Conservation (phyloP, 78 protist genomes). For the Dictyostelium intermedium region DNA sequence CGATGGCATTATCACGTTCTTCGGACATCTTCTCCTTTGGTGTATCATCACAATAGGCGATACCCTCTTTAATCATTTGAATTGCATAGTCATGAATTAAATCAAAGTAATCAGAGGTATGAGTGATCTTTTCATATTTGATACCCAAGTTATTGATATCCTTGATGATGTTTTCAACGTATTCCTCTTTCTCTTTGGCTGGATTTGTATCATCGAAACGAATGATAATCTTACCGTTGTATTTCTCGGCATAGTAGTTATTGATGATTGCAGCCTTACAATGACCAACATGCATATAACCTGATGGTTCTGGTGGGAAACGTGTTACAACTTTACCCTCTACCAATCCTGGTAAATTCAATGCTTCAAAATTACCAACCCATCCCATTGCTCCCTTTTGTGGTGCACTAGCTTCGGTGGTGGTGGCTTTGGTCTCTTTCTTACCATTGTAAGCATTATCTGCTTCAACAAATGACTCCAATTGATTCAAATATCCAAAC, state of each 20-base stretch:
- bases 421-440: neutral
- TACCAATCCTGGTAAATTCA: slow-evolving; percentile 70
- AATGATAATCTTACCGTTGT: slow-evolving; percentile 92
- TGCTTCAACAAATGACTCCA: slow-evolving; percentile 23
- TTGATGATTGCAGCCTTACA: slow-evolving; percentile 98
- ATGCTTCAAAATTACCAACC: slow-evolving; percentile 64
- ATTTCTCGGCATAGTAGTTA: slow-evolving; percentile 87
- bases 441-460: neutral
- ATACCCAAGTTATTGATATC: slow-evolving; percentile 86
- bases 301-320: slow-evolving; percentile 99
- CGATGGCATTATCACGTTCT: slow-evolving; percentile 74
- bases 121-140: slow-evolving; percentile 68
- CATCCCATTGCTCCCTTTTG: slow-evolving; percentile 37
- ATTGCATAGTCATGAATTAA: slow-evolving; percentile 31
- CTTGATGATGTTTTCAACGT: slow-evolving; percentile 61
- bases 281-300: slow-evolving; percentile 99
- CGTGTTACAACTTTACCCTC: slow-evolving; percentile 98
- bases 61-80: slow-evolving; percentile 84
- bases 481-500: neutral
- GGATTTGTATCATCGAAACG: slow-evolving; percentile 99
- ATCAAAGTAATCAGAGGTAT: slow-evolving; percentile 96
- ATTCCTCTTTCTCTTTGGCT: slow-evolving; percentile 72
- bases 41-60: slow-evolving; percentile 91
- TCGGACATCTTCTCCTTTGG: slow-evolving; percentile 79
- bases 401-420: neutral